Evolutionary conservation across 148 eudicot genomes (phyloP), one percentile per base, ranked within the genome.

Genomic region (Amaranthus cruentus): DNA sequence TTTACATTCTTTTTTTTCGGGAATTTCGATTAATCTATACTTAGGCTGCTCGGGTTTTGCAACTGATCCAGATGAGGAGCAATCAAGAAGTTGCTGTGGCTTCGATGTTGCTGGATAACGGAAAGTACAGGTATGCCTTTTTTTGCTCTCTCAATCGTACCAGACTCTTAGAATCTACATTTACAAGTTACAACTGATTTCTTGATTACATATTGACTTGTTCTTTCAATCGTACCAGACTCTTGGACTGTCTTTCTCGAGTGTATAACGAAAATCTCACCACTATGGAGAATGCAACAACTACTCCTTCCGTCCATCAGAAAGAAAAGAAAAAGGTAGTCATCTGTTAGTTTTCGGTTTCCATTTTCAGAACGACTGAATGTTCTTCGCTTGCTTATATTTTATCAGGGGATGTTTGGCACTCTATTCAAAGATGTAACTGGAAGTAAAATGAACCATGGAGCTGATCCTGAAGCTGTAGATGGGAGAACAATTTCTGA

Each of bases 251-350:
- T 15, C 78, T 84, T 74, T 76, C 88, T 56, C 83, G 77, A 79
- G 93, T 96, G 68, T 85, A 82, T 76, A 83, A 85, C 56, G 82
- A 82, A 78, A 81, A 84, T 75, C 38, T 92, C 71, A 73, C 71
- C 56, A 66, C 76, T 66, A 64, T 80, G 70, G 81, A 66, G 52
- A 85, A 81, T 78, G 88, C 77, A 70, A 54, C 77, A 59, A 46
- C 74, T 81, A 80, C 92, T 67, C 73, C 80, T 12, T 81, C 80
- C 48, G 75, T 60, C 67, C 55, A 77, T 58, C 87, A 81, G 58
- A 92, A 91, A 84, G 96, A 96, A 80, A 96, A 89, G 92, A 92
- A 90, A 84, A 96, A 92, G 96, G 99, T 91, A 86, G 6, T 51
- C 46, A 52, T 13, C 47, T 42, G 60, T 66, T 43, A 49, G n/a